A percentile compares a stretch with the other conserved stretches of the same genome.
phyloP scores from a whole-genome alignment of 208 protist genomes.

The Leishmania tropica region DNA sequence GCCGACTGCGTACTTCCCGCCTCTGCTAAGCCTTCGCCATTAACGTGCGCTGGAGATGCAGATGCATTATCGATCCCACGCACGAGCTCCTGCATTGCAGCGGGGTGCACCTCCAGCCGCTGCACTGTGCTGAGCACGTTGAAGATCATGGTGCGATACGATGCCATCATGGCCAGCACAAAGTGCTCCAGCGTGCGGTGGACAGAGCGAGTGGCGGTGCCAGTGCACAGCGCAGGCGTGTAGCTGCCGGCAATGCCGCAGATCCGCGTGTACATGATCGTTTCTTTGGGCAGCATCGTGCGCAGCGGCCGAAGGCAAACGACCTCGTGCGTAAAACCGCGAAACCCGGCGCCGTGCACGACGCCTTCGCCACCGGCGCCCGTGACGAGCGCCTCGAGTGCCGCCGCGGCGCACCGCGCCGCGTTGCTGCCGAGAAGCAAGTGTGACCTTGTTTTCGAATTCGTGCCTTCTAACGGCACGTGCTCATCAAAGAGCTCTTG shows the following conservation, averaged over 20 bases:
- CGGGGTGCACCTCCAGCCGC: slow-evolving; percentile 41
- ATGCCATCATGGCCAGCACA: slow-evolving; percentile 44
- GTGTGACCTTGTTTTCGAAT: slow-evolving; percentile 30
- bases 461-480: neutral
- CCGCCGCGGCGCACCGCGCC: slow-evolving; percentile 38
- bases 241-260: slow-evolving; percentile 49
- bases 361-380: slow-evolving; percentile 46
- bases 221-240: slow-evolving; percentile 60
- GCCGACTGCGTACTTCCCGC: neutral
- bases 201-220: slow-evolving; percentile 50
- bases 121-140: slow-evolving; percentile 79
- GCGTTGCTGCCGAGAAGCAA: slow-evolving; percentile 70
- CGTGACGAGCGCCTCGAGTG: slow-evolving; percentile 64
- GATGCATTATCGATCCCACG: neutral
- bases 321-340: slow-evolving; percentile 45
- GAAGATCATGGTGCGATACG: slow-evolving; percentile 77
- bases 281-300: slow-evolving; percentile 64
- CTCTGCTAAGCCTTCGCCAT: neutral
- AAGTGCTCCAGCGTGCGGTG: slow-evolving; percentile 71
- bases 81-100: slow-evolving; percentile 28
- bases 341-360: slow-evolving; percentile 44
- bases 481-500: neutral
- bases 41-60: neutral
- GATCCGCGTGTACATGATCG: slow-evolving; percentile 59
- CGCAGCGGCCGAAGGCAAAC: slow-evolving; percentile 72